These are phyloP conservation scores for Trypanosoma mega DNA, from an alignment of 208 protist species.

Conservation along the genomic window DNA sequence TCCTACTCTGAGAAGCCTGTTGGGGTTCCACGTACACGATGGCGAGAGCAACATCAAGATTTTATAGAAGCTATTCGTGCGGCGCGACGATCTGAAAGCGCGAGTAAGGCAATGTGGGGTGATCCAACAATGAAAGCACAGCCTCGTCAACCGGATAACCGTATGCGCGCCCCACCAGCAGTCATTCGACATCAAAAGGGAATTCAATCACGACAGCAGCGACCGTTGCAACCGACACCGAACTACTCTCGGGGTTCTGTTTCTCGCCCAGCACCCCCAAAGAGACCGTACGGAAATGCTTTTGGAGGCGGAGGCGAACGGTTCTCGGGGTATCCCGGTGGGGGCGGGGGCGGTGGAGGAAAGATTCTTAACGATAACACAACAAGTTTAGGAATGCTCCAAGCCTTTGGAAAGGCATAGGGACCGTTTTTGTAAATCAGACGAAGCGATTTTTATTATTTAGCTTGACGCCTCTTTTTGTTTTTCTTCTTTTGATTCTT, in stretches of 20 bases:
- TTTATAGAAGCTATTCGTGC: constrained; percentile 79
- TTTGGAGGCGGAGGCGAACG: constrained; percentile 33
- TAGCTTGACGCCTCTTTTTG: too few species aligned
- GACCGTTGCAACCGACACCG: constrained; percentile 1
- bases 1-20: constrained; percentile 12
- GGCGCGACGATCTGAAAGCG: constrained; percentile 6
- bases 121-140: constrained; percentile 6
- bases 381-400: constrained; percentile 83
- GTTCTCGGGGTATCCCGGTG: constrained; percentile 25
- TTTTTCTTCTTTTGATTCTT: too few species aligned
- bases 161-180: constrained; percentile 41
- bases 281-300: constrained; percentile 20
- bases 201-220: constrained; percentile 26
- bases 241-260: neutral
- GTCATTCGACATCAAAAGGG: constrained; percentile 66
- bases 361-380: constrained; percentile 81
- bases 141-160: constrained; percentile 4
- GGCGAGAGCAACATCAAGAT: constrained; percentile 88
- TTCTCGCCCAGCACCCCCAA: constrained; percentile 3
- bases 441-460: too few species aligned
- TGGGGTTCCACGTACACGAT: constrained; percentile 49
- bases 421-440: too few species aligned
- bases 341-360: constrained; percentile 36
- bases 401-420: constrained; percentile 80
- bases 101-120: constrained; percentile 58